Evolutionary conservation across 2,329 filamentous ascomycete species (phyloP), one percentile per base, ranked within the genome.

Genomic region (Talaromyces sp.): DNA sequence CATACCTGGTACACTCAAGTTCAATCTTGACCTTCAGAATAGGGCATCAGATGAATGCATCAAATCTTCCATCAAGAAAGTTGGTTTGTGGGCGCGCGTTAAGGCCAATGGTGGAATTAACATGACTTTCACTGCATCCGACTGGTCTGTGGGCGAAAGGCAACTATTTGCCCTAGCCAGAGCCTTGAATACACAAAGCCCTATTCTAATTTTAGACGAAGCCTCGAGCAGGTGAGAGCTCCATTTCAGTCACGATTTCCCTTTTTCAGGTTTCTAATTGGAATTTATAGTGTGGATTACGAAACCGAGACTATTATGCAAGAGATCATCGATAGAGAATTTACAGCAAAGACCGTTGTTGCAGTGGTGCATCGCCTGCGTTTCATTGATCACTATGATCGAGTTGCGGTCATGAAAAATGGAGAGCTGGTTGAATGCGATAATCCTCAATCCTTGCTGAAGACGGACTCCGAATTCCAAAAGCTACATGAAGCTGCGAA

Each of bases 261-360:
- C 26, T 53, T n/a, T 27, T 31, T 50, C 38, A 31, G 27, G 41
- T 21, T 26, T 9, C 52, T 59, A 54, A 58, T 43, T 17, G 4
- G 13, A 9, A 31, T 31, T 41, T 1, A 64, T 53, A 84, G 80
- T 60, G 79, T 87, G 35, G 86, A 88, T 65, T 73, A 76, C 11
- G 78, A 78, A 54, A 86, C 84, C 2, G 85, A 87, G 64, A 73
- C 78, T 35, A 74, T 78, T 17, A 84, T 87, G 71, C 84, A 87
- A 67, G 74, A 75, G 26, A 76, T 85, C 27, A 79, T 87, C 56
- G 78, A 83, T 2, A 73, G 78, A 50, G 76, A 78, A 27, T 86
- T 88, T 66, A 68, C 71, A 2, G 74, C 74, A 2, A 82, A 84
- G 61, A 90, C 87, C 0, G 81, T 90, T 55, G 76, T 85, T 58